phyloP scores from a whole-genome alignment of 164 flowering plant species.

The Magnolia changhungtana region DNA sequence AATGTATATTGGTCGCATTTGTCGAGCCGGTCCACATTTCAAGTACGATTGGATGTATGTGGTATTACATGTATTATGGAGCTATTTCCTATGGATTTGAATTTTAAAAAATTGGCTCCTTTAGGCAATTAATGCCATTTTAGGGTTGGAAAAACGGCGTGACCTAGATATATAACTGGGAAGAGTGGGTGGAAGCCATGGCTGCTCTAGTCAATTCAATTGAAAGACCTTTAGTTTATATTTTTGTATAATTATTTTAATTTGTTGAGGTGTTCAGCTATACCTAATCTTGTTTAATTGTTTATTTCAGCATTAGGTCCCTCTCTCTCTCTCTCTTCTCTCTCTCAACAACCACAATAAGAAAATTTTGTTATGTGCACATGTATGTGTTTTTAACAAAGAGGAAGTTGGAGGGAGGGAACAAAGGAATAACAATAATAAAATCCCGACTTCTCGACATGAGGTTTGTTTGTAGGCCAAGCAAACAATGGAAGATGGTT shows the following conservation, averaged over 20 bases:
- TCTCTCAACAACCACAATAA: neutral
- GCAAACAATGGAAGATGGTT: neutral
- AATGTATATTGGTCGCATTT: too few species aligned
- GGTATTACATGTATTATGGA: too few species aligned
- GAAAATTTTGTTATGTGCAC: neutral
- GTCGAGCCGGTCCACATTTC: too few species aligned
- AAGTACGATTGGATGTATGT: too few species aligned
- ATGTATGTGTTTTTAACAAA: neutral
- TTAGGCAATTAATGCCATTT: neutral
- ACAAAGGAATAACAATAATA: neutral
- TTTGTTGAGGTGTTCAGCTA: slow-evolving; percentile 1
- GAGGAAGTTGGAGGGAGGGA: neutral
- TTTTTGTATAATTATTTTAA: neutral
- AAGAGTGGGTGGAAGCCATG: slow-evolving; percentile 2
- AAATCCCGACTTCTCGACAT: neutral
- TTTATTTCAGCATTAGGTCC: neutral
- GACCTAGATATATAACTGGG: neutral
- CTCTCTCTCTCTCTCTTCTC: neutral
- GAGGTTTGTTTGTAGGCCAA: neutral
- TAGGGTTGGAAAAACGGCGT: neutral
- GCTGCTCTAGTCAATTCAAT: neutral
- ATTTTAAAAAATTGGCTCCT: too few species aligned
- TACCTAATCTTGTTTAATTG: slow-evolving; percentile 1
- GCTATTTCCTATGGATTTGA: too few species aligned
- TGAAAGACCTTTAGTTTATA: neutral